phyloP scores from a whole-genome alignment of 2,329 filamentous ascomycete genomes.

The Hirsutella thompsonii region DNA sequence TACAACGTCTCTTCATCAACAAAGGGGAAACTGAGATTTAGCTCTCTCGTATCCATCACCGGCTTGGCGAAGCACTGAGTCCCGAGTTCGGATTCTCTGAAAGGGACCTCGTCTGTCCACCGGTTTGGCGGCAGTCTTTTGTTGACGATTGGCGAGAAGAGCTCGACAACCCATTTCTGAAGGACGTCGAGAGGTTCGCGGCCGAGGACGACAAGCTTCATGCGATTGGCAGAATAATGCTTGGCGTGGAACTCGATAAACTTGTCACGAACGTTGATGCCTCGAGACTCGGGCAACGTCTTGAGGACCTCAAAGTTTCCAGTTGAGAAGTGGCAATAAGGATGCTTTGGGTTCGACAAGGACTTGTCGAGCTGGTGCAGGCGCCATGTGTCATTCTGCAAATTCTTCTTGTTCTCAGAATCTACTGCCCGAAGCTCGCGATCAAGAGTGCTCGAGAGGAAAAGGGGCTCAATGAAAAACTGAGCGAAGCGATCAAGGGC shows the following conservation, averaged over 20 bases:
- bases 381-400: slow-evolving; percentile 83
- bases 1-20: slow-evolving; percentile 71
- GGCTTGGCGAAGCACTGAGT: slow-evolving; percentile 80
- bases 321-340: slow-evolving; percentile 84
- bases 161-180: slow-evolving; percentile 70
- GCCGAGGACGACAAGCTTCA: slow-evolving; percentile 83
- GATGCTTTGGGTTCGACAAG: slow-evolving; percentile 75
- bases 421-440: slow-evolving; percentile 81
- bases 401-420: slow-evolving; percentile 95
- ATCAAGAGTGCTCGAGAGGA: slow-evolving; percentile 73
- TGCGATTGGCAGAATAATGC: slow-evolving; percentile 85
- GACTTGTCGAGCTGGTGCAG: slow-evolving; percentile 80
- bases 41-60: slow-evolving; percentile 71
- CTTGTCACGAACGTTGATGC: slow-evolving; percentile 75
- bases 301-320: slow-evolving; percentile 80
- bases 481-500: slow-evolving; percentile 86
- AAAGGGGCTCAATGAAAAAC: slow-evolving; percentile 83
- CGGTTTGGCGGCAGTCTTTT: slow-evolving; percentile 56
- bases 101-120: slow-evolving; percentile 39
- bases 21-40: slow-evolving; percentile 75
- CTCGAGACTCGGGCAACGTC: slow-evolving; percentile 63
- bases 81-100: slow-evolving; percentile 34
- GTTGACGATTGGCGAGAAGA: slow-evolving; percentile 72
- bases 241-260: slow-evolving; percentile 87
- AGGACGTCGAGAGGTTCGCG: slow-evolving; percentile 70